Conservation (phyloP, 805 yeast species). For the Candida maltosa region DNA sequence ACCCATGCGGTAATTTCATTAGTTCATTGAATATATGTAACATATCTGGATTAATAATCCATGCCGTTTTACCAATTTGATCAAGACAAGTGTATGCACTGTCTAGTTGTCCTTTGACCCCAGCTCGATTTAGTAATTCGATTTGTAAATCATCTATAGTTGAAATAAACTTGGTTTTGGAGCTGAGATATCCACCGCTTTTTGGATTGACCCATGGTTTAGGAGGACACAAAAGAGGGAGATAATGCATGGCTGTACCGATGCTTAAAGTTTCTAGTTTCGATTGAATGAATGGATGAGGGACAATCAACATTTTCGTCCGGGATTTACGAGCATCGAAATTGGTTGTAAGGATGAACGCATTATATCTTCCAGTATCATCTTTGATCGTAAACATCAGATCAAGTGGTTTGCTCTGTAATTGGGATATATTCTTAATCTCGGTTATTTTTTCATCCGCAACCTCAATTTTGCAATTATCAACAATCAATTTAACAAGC, state of each 20-base stretch:
- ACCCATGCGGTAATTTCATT: slow-evolving; percentile 17
- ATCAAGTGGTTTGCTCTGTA: neutral
- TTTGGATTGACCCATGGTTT: slow-evolving; percentile 30
- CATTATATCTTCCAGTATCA: neutral
- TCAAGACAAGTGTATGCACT: slow-evolving; percentile 26
- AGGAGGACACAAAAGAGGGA: slow-evolving; percentile 41
- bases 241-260: too few species aligned
- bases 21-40: slow-evolving; percentile 18
- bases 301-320: too few species aligned
- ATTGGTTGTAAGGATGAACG: too few species aligned
- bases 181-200: slow-evolving; percentile 32
- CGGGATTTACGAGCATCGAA: too few species aligned
- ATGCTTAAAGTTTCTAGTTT: too few species aligned
- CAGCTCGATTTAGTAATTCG: slow-evolving; percentile 22
- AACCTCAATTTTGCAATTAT: slow-evolving; percentile 6
- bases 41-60: slow-evolving; percentile 34
- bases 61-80: slow-evolving; percentile 24
- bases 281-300: slow-evolving; percentile 20
- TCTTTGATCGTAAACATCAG: neutral
- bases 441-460: slow-evolving; percentile 1
- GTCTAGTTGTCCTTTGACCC: slow-evolving; percentile 28
- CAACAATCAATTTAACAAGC: slow-evolving; percentile 7
- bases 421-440: neutral
- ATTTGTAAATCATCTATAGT: slow-evolving; percentile 12
- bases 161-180: slow-evolving; percentile 21